A percentile compares a stretch with the other conserved stretches of the same genome.
Evolutionary conservation across 2,329 filamentous ascomycete genomes (phyloP).

Genomic region (Epichloe festucae): DNA sequence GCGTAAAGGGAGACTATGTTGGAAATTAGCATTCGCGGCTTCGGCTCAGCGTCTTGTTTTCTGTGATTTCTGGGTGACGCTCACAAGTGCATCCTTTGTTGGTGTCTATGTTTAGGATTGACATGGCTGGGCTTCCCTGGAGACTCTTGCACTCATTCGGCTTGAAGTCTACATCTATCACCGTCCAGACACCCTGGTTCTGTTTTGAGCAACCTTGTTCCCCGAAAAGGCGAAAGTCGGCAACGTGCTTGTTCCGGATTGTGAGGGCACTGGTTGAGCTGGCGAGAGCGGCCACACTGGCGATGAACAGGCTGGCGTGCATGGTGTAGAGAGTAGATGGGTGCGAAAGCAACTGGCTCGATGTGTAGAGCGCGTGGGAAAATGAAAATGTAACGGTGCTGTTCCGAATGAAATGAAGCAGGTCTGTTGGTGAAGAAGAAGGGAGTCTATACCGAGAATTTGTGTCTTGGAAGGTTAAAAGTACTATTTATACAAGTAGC

Average conservation of each 20-base stretch:
- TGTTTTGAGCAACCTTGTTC: slow-evolving; percentile 8
- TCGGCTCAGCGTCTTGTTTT: not conserved
- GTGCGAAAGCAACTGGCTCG: not conserved
- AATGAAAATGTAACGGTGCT: not conserved
- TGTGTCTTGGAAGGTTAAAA: no score
- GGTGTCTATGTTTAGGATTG: slow-evolving; percentile 8
- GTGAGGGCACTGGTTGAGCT: slow-evolving; percentile 7
- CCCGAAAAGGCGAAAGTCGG: slow-evolving; percentile 14
- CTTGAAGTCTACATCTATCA: slow-evolving; percentile 12
- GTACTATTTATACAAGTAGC: no score
- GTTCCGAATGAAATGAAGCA: not conserved
- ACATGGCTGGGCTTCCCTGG: slow-evolving; percentile 4
- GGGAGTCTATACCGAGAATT: no score
- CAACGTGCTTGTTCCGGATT: slow-evolving; percentile 12
- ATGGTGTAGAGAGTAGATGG: not conserved
- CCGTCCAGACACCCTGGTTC: slow-evolving; percentile 15
- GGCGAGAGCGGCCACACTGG: slow-evolving; percentile 7
- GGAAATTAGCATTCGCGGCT: not conserved
- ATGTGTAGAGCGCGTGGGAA: not conserved
- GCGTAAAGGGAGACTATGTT: slow-evolving; percentile 8
- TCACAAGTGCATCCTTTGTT: slow-evolving; percentile 10
- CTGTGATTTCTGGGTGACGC: not conserved
- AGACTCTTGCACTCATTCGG: slow-evolving; percentile 10
- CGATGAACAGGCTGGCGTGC: slow-evolving; percentile 9
- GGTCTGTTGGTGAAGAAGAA: no score